A percentile compares a stretch with the other conserved stretches of the same genome.
Conservation (phyloP, 441 rosid species). For the Arabidopsis hybrid region DNA sequence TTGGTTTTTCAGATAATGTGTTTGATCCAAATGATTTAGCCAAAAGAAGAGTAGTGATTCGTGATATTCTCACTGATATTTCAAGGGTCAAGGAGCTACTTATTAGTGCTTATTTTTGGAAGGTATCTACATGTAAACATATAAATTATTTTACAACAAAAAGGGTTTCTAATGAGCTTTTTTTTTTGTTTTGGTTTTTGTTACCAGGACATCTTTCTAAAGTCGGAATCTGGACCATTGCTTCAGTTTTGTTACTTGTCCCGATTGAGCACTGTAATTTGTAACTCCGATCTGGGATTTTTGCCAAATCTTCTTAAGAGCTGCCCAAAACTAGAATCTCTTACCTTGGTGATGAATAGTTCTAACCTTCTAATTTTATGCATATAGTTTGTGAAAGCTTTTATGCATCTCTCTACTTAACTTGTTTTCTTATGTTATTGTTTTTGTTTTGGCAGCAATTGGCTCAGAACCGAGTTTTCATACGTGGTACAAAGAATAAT, state of each 20-base stretch:
- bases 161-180: background rate
- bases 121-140: slow-evolving; percentile 22
- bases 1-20: background rate
- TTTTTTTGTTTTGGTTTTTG: background rate
- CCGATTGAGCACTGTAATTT: background rate
- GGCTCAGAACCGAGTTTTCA: background rate
- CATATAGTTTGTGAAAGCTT: background rate
- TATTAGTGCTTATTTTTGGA: background rate
- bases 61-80: background rate
- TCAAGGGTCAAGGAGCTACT: slow-evolving; percentile 21
- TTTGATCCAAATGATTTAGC: background rate
- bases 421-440: background rate
- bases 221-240: background rate
- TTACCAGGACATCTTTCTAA: background rate
- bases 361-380: background rate
- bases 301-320: background rate
- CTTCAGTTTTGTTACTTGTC: background rate
- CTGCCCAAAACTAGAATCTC: slow-evolving; percentile 12
- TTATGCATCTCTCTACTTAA: background rate
- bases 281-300: background rate
- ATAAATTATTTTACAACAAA: background rate
- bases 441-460: background rate
- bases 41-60: background rate
- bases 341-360: background rate
- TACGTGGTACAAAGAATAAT: background rate